Evolutionary conservation across 306 rosid species (phyloP).

Genomic region (Trifolium pratense): DNA sequence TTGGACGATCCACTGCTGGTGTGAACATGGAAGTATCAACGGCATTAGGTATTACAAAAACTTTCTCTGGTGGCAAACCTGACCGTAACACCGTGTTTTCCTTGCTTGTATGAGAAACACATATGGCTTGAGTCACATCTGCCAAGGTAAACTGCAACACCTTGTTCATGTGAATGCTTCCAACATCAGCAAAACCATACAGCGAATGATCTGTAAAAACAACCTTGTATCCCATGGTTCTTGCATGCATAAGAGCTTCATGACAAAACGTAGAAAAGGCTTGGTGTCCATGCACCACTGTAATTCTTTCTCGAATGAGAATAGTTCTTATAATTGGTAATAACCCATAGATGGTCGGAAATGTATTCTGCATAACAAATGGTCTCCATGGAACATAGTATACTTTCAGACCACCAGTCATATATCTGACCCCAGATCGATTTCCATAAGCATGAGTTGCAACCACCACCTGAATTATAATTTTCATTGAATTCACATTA

Average conservation of each 20-base stretch:
- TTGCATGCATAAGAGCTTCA: slow-evolving; percentile 85
- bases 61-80: slow-evolving; percentile 89
- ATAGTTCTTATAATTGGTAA: slow-evolving; percentile 80
- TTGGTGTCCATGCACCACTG: slow-evolving; percentile 90
- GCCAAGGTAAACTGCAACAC: slow-evolving; percentile 92
- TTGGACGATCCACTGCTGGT: slow-evolving; percentile 70
- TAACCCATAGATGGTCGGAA: slow-evolving; percentile 78
- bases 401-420: slow-evolving; percentile 88
- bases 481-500: slow-evolving; percentile 22
- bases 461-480: slow-evolving; percentile 77
- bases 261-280: slow-evolving; percentile 96
- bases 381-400: slow-evolving; percentile 93
- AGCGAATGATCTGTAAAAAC: slow-evolving; percentile 93
- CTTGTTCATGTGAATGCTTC: slow-evolving; percentile 99
- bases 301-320: slow-evolving; percentile 81
- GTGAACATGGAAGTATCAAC: slow-evolving; percentile 96
- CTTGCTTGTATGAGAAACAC: slow-evolving; percentile 97
- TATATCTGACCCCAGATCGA: slow-evolving; percentile 88
- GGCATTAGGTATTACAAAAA: slow-evolving; percentile 90
- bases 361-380: slow-evolving; percentile 85
- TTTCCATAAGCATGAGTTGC: slow-evolving; percentile 91
- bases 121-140: slow-evolving; percentile 89
- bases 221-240: slow-evolving; percentile 91
- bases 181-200: slow-evolving; percentile 86
- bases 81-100: slow-evolving; percentile 90